A percentile compares a stretch with the other conserved stretches of the same genome.
phyloP scores from a whole-genome alignment of 805 yeast genomes.

The Lipomyces lipofer region DNA sequence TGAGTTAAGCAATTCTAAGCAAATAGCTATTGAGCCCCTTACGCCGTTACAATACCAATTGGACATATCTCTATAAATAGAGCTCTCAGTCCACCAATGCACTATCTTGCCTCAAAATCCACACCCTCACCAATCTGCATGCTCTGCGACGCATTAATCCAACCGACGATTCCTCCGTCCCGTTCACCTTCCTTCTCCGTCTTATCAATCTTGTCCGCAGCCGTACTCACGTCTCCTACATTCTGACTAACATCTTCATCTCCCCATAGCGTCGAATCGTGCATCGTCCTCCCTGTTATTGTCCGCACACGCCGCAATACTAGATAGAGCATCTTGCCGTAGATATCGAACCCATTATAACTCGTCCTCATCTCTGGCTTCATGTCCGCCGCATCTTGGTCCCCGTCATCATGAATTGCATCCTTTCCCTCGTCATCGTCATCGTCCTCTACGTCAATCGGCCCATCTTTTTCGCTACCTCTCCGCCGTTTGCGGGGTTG shows the following conservation, averaged over 20 bases:
- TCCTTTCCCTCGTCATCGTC: conserved; percentile 10
- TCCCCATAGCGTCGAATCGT: conserved; percentile 4
- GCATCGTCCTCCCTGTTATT: neutral
- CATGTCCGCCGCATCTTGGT: conserved; percentile 5
- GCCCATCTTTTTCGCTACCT: neutral
- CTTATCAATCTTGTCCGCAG: neutral
- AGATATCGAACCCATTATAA: conserved; percentile 8
- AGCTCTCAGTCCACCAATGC: no score
- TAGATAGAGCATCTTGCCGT: conserved; percentile 12
- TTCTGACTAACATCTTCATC: neutral
- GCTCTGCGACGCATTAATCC: conserved; percentile 18
- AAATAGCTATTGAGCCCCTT: no score
- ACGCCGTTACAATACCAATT: no score
- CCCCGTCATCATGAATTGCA: no score
- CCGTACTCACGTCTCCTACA: neutral
- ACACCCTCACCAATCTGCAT: conserved; percentile 8
- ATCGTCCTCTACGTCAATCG: conserved; percentile 4
- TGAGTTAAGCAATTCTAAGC: no score
- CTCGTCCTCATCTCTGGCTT: conserved; percentile 14
- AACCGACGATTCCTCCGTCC: conserved; percentile 12
- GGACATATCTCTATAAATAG: no score
- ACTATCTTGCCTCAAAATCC: conserved; percentile 15
- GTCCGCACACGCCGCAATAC: conserved; percentile 2
- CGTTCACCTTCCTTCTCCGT: neutral
- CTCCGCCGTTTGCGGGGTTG: neutral